Evolutionary conservation across 495 filamentous ascomycete genomes (phyloP).

Genomic region (Hypoxylon rickii): DNA sequence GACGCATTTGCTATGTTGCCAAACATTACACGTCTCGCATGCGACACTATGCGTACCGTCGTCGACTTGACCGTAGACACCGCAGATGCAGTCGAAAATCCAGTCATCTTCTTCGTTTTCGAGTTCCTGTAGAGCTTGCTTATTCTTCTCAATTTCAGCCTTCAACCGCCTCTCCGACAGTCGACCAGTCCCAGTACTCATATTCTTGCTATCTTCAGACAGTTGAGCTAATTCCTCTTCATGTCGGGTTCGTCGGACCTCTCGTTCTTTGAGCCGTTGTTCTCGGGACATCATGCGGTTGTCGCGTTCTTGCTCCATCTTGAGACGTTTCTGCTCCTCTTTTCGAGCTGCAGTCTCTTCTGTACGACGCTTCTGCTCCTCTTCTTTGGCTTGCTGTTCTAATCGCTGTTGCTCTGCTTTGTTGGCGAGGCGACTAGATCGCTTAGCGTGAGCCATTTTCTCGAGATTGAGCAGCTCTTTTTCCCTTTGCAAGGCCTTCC

Average conservation of each 20-base stretch:
- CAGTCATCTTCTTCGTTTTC: conserved; percentile 79
- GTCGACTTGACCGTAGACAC: conserved; percentile 86
- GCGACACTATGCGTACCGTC: conserved; percentile 91
- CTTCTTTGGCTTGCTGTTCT: conserved; percentile 72
- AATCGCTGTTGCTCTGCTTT: conserved; percentile 78
- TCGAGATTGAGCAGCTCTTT: conserved; percentile 80
- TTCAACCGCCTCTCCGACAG: conserved; percentile 79
- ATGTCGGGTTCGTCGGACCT: conserved; percentile 75
- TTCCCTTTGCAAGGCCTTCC: conserved; percentile 70
- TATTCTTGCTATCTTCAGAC: conserved; percentile 73
- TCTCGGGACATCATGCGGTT: conserved; percentile 84
- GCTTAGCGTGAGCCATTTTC: conserved; percentile 88
- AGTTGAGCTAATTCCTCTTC: conserved; percentile 82
- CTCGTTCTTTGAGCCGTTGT: conserved; percentile 79
- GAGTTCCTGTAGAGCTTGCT: conserved; percentile 72
- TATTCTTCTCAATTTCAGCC: conserved; percentile 75
- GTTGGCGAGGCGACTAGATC: conserved; percentile 83
- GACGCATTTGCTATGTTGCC: conserved; percentile 94
- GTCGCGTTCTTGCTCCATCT: conserved; percentile 73
- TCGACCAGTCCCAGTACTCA: conserved; percentile 64
- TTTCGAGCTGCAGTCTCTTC: conserved; percentile 70
- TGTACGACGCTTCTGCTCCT: conserved; percentile 67
- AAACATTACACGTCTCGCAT: conserved; percentile 94
- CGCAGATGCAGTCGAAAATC: conserved; percentile 94
- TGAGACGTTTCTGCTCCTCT: conserved; percentile 69